Evolutionary conservation across 495 filamentous ascomycete genomes (phyloP).

Genomic region (Corynascus novoguineensis): DNA sequence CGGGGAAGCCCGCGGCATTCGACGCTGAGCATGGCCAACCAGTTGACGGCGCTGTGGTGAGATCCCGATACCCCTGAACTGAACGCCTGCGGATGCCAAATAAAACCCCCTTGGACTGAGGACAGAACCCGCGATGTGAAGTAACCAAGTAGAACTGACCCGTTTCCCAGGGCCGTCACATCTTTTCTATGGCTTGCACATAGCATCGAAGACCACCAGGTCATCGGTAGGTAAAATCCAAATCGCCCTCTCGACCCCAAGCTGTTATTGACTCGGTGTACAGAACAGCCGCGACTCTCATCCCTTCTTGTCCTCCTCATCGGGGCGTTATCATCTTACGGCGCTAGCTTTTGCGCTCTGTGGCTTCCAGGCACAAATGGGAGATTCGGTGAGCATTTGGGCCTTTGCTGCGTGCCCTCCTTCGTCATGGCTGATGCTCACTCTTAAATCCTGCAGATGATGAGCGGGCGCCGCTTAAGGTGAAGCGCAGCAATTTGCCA

Average conservation of each 20-base stretch:
- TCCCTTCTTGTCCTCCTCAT: constrained; percentile 32
- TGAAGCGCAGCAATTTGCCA: constrained; percentile 31
- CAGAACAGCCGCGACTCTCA: constrained; percentile 43
- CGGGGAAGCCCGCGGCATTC: background rate
- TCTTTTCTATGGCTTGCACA: constrained; percentile 43
- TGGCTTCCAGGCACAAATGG: constrained; percentile 45
- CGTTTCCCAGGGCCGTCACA: constrained; percentile 34
- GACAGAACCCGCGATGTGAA: too few species aligned
- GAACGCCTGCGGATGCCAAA: too few species aligned
- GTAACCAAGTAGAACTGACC: too few species aligned
- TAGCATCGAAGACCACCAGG: constrained; percentile 41
- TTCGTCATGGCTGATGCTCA: background rate
- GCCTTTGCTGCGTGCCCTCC: too few species aligned
- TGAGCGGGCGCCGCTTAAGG: constrained; percentile 28
- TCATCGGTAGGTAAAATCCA: constrained; percentile 31
- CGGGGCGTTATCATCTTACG: constrained; percentile 34
- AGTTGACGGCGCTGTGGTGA: constrained; percentile 40
- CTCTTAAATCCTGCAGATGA: too few species aligned
- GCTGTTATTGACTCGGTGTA: background rate
- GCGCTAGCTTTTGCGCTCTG: constrained; percentile 34
- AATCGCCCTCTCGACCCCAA: background rate
- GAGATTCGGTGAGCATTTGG: constrained; percentile 34
- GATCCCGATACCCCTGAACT: constrained; percentile 12
- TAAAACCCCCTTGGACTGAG: too few species aligned
- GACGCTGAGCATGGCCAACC: constrained; percentile 25